Evolutionary conservation across 495 filamentous ascomycete genomes (phyloP), one percentile per base, ranked within the genome.

Genomic region (Penicillium nucicola): DNA sequence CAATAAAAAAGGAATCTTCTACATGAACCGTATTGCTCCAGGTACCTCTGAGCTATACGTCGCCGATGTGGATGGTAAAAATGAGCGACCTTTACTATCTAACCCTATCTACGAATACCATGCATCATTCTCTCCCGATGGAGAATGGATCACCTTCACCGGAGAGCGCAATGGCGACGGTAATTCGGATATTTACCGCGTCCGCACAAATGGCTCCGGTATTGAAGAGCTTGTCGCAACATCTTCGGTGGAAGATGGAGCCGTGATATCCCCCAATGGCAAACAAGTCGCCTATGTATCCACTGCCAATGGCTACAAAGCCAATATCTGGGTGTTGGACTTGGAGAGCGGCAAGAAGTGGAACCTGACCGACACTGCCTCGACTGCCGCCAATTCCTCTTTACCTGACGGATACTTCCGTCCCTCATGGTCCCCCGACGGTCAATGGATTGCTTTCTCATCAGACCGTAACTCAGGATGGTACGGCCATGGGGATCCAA

Each of bases 11-110:
- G 60, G 61, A 10, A 45, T 65, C 0, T 55, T 70, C 25, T 38
- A 53, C 19, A 64, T 66, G 67, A 74, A 72, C 46, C 61, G 69
- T 9, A 69, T 74, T 42, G 55, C 53, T 7, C 67, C 70, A 0
- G 58, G 58, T 0, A 58, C 47, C 0, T 70, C 68, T 4, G 20
- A 58, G 25, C 44, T 72, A 0, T 74, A 67, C 33, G 56, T 74
- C 8, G 58, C 67, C 37, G 59, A 69, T 30, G 52, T 55, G 0
- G 61, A 74, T 37, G 65, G 69, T 17, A 58, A 41, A 8, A 59
- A 65, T 38, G 70, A 67, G n/a, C 54, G 56, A 9, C 43, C 52
- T 13, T 56, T 74, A 9, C 45, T 74, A 8, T 36, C 55, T 2
- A 36, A 64, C 13, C 41, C 66, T 13, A 42, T 50, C 5, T 74